Evolutionary conservation across 2,329 filamentous ascomycete genomes (phyloP).

Genomic region (Tolypocladium paradoxum): DNA sequence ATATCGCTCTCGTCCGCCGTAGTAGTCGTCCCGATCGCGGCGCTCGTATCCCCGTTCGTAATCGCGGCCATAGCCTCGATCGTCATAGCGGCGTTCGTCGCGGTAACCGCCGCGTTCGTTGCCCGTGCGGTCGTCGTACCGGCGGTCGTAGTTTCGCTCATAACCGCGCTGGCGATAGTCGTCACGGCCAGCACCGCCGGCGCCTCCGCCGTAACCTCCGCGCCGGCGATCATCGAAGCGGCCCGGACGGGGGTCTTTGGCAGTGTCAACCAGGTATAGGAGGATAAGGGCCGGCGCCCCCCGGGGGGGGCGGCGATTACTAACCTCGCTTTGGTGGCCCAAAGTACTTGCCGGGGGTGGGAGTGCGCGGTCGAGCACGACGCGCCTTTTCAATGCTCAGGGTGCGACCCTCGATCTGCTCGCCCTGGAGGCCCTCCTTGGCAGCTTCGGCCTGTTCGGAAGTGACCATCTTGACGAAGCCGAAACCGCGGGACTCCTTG

Average conservation of each 20-base stretch:
- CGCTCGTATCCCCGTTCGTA: slow-evolving; percentile 48
- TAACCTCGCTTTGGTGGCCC: slow-evolving; percentile 94
- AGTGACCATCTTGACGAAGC: slow-evolving; percentile 98
- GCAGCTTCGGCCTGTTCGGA: slow-evolving; percentile 92
- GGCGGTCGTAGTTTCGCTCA: slow-evolving; percentile 30
- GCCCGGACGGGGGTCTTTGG: slow-evolving; percentile 24
- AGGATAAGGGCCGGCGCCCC: background rate
- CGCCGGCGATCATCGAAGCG: slow-evolving; percentile 53
- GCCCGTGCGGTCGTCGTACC: slow-evolving; percentile 30
- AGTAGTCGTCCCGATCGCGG: slow-evolving; percentile 31
- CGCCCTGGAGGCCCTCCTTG: slow-evolving; percentile 90
- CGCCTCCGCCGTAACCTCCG: slow-evolving; percentile 43
- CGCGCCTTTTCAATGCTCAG: slow-evolving; percentile 98
- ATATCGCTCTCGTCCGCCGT: slow-evolving; percentile 26
- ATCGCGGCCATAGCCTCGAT: slow-evolving; percentile 39
- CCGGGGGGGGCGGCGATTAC: slow-evolving; percentile 22
- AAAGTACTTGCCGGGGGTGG: slow-evolving; percentile 98
- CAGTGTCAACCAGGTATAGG: background rate
- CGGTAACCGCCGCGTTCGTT: slow-evolving; percentile 39
- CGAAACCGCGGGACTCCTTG: slow-evolving; percentile 96
- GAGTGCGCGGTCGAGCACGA: slow-evolving; percentile 85
- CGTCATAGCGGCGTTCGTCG: slow-evolving; percentile 35
- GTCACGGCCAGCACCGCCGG: slow-evolving; percentile 38
- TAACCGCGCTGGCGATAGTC: slow-evolving; percentile 47
- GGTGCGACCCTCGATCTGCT: slow-evolving; percentile 88